Conservation (phyloP, 2,329 filamentous ascomycete species). For the Tolypocladium guangdongense region DNA sequence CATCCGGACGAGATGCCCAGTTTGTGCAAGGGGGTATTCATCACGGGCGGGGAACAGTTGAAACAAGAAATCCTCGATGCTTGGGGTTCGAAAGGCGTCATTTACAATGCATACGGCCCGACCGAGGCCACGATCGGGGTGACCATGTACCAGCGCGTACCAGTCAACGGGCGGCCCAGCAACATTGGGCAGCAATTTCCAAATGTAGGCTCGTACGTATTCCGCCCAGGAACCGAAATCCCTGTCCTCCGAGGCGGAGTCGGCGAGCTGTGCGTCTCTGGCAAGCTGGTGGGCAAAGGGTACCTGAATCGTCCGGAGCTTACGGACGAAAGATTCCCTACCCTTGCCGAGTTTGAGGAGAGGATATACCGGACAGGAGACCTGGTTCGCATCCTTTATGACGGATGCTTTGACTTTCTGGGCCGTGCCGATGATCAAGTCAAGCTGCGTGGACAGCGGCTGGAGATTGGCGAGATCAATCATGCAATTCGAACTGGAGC, state of each 20-base stretch:
- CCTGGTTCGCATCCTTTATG: slow-evolving; percentile 68
- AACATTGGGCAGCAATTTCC: slow-evolving; percentile 83
- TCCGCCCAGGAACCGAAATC: slow-evolving; percentile 55
- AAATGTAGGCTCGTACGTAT: slow-evolving; percentile 77
- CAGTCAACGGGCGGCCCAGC: slow-evolving; percentile 64
- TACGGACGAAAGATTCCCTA: slow-evolving; percentile 66
- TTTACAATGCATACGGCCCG: slow-evolving; percentile 89
- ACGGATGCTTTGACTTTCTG: slow-evolving; percentile 77
- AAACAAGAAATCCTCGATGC: slow-evolving; percentile 80
- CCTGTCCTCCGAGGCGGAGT: slow-evolving; percentile 70
- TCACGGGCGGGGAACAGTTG: slow-evolving; percentile 80
- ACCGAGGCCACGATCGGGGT: slow-evolving; percentile 90
- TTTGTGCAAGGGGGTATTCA: slow-evolving; percentile 75
- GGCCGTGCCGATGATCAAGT: slow-evolving; percentile 86
- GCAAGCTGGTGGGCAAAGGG: slow-evolving; percentile 77
- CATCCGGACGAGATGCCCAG: slow-evolving; percentile 72
- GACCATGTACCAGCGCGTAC: slow-evolving; percentile 79
- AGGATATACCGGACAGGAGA: slow-evolving; percentile 82
- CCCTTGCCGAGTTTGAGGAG: slow-evolving; percentile 42
- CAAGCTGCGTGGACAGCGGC: slow-evolving; percentile 77
- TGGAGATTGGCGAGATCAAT: slow-evolving; percentile 89
- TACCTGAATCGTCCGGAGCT: slow-evolving; percentile 76
- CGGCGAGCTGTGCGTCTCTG: slow-evolving; percentile 82
- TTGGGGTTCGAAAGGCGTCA: slow-evolving; percentile 70
- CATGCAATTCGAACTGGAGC: slow-evolving; percentile 60